These are phyloP conservation scores for Mortierella sp. DNA, from an alignment of 371 early-diverging fungal genomes.

Conservation along the genomic window DNA sequence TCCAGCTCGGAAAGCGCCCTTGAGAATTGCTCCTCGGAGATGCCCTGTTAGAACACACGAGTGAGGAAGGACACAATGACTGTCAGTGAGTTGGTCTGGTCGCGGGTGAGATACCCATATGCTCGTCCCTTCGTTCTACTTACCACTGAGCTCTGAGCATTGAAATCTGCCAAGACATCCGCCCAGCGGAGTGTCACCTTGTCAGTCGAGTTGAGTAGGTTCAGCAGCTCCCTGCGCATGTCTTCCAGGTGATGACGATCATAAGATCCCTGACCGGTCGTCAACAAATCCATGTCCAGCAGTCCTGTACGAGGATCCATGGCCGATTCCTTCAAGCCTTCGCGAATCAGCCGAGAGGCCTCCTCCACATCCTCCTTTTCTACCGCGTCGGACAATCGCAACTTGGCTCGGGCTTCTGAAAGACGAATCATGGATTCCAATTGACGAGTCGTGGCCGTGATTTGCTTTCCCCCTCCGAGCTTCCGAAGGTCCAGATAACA, in stretches of 20 bases:
- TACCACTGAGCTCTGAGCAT: conserved; percentile 66
- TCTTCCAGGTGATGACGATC: conserved; percentile 65
- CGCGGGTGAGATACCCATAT: too few species aligned
- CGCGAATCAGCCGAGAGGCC: conserved; percentile 89
- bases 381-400: conserved; percentile 83
- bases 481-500: conserved; percentile 92
- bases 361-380: conserved; percentile 85
- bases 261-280: conserved; percentile 83
- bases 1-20: conserved; percentile 44
- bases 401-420: conserved; percentile 98
- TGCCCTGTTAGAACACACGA: conserved; percentile 7
- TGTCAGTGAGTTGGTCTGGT: too few species aligned
- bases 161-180: conserved; percentile 58
- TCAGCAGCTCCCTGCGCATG: conserved; percentile 58
- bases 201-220: conserved; percentile 54
- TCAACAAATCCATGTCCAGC: conserved; percentile 97
- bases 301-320: conserved; percentile 98
- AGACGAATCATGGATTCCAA: conserved; percentile 99
- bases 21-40: conserved; percentile 48
- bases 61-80: background rate
- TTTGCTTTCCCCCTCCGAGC: conserved; percentile 82
- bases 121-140: too few species aligned
- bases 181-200: conserved; percentile 55
- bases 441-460: conserved; percentile 99
- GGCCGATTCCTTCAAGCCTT: conserved; percentile 95